Base-by-base conservation (phyloP, 73 alveolate genomes). In the Blepharisma stoltei region DNA sequence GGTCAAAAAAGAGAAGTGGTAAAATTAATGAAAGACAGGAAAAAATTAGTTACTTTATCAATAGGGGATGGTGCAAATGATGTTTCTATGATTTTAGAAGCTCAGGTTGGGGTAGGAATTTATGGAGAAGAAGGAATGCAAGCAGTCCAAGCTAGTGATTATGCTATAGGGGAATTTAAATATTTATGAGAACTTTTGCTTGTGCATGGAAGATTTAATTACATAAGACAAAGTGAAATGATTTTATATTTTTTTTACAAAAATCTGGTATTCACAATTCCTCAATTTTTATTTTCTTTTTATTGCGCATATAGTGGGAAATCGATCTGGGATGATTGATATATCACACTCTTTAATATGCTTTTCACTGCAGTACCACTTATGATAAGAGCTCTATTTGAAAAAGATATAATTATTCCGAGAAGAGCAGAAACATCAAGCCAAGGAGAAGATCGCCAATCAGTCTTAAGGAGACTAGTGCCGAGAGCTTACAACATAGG, bases 41-140 rank as follows among this genome's bases (percentile, higher is more conserved):
- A 55, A 6, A 81, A 84, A 45, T 9, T 54, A 20, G 89, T 86
- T 6, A 94, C 99, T 18, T 76, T 97, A 41, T 98, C 99, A 5
- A 95, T 97, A 38, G 99, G 99, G 4, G 99, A 97, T 81, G 99
- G 99, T 14, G 99, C 98, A 7, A 97, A 97, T 81, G 99, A 97
- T 86, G 99, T 95, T 0, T 88, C 90, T 85, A 97, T 97, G 99
- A 95, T 97, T 27, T 54, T 55, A 8, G 83, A 77, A 77, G 84
- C 84, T 89, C 79, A 97, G 82, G 79, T 95, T 23, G 99, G 99
- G 4, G 93, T 95, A 7, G 99, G 99, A 11, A 85, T 96, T 27
- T 94, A 87, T 66, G 99, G 99, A 7, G 93, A 92, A 85, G 99
- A 96, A 69, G 99, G 99, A 45, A 92, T 21, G 76, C 93, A 93